Evolutionary conservation across 2,329 filamentous ascomycete genomes (phyloP), one percentile per base, ranked within the genome.

Genomic region (Alternaria longipes): DNA sequence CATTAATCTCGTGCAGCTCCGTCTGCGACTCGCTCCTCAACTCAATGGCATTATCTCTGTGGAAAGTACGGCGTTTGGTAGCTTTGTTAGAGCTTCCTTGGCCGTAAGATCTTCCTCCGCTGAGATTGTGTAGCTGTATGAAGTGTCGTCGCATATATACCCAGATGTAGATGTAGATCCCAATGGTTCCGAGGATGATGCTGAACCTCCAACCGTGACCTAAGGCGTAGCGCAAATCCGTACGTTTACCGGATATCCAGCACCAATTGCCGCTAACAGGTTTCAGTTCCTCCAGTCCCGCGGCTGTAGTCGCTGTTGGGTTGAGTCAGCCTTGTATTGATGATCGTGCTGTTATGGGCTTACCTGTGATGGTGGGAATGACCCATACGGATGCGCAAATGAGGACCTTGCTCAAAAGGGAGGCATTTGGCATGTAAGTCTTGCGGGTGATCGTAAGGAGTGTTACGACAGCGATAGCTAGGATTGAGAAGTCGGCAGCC

Each of bases 391-490:
- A 70, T 3, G 69, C 66, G 63, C 80, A 82, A 8, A 81, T 77
- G 5, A 73, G 49, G 5, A 76, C 56, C 44, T 78, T 78, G 44
- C 67, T 68, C 28, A 59, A 24, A 40, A 69, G 68, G 46, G 75
- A 69, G 3, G 65, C 59, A 38, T 77, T 64, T n/a, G 75, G 71
- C 60, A 80, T 66, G 40, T 75, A 74, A 3, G 76, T 74, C 53
- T 70, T 74, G 50, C 75, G 72, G 16, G 73, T 77, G 12, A 83
- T 76, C 0, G 79, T 80, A 32, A 81, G 72, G 11, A 82, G 73
- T 5, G 81, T 82, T 2, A 80, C 74, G 18, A 84, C 72, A 12
- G 81, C 76, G 26, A 84, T 84, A 36, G 81, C 78, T 14, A 84
- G 73, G 54, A 84, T 81, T 30, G 78, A 80, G 60, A 83, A 77